phyloP scores from a whole-genome alignment of 208 protist species.

The Leishmania major region DNA sequence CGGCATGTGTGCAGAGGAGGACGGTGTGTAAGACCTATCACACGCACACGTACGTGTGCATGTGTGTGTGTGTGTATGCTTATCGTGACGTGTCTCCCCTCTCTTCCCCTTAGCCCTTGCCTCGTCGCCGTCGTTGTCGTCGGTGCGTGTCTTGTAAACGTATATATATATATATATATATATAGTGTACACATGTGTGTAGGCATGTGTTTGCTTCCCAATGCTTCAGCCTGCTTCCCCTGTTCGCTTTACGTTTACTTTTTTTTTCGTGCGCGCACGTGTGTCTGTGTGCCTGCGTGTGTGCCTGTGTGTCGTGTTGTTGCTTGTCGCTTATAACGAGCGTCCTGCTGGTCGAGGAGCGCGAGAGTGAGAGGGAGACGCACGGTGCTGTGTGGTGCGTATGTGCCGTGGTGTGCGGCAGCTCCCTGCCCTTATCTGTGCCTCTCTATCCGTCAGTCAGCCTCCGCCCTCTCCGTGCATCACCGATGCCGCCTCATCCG shows the following conservation, averaged over 20 bases:
- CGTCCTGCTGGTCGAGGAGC: neutral
- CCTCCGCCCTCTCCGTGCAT: too few relatives aligned
- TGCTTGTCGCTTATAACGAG: neutral
- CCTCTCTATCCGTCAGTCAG: too few relatives aligned
- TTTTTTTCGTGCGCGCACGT: neutral
- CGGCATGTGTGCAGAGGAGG: too few relatives aligned
- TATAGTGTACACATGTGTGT: neutral
- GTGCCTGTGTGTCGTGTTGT: neutral
- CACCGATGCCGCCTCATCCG: too few relatives aligned
- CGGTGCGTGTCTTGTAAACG: neutral
- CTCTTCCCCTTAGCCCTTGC: neutral
- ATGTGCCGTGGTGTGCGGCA: too few relatives aligned
- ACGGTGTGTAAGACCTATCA: too few relatives aligned
- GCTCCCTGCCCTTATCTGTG: too few relatives aligned
- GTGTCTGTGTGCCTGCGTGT: too few relatives aligned
- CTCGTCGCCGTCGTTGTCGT: neutral
- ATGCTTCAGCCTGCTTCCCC: neutral
- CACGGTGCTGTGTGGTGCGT: too few relatives aligned
- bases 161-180: neutral
- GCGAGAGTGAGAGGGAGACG: too few relatives aligned
- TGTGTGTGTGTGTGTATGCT: neutral
- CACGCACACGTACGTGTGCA: too few relatives aligned
- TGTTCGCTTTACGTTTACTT: neutral
- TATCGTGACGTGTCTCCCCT: neutral
- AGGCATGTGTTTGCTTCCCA: neutral